phyloP scores from a whole-genome alignment of 257 asterid species.

The Solanum habrochaites region DNA sequence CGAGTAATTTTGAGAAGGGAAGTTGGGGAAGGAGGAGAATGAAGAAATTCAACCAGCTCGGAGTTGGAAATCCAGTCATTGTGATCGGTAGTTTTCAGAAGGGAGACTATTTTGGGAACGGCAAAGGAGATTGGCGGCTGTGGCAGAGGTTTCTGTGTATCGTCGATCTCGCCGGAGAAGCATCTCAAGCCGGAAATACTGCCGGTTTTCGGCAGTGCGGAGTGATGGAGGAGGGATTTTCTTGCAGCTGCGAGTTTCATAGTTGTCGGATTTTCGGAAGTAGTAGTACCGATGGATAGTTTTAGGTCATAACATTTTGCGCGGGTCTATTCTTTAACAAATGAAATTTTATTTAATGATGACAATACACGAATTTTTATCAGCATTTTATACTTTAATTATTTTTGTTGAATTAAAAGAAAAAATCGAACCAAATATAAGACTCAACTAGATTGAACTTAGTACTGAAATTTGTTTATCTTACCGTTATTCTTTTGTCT shows the following conservation, averaged over 20 bases:
- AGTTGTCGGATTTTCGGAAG: background rate
- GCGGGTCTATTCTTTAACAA: background rate
- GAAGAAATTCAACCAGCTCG: conserved; percentile 37
- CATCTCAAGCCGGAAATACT: conserved; percentile 4
- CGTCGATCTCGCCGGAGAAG: conserved; percentile 4
- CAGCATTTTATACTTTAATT: background rate
- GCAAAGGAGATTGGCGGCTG: background rate
- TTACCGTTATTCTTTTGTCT: background rate
- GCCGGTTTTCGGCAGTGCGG: conserved; percentile 8
- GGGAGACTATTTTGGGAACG: conserved; percentile 22
- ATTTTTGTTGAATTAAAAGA: background rate
- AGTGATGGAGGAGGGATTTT: background rate
- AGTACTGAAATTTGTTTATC: background rate
- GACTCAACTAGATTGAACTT: background rate
- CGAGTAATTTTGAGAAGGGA: conserved; percentile 51
- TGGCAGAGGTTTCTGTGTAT: background rate
- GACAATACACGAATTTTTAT: background rate
- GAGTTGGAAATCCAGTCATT: conserved; percentile 36
- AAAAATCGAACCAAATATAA: background rate
- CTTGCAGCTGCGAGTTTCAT: conserved; percentile 16
- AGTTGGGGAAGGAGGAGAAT: conserved; percentile 27
- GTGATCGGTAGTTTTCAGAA: conserved; percentile 41
- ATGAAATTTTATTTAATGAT: background rate
- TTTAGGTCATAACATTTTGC: background rate
- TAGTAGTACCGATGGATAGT: background rate